Percentiles rank a stretch among this genome's conserved stretches.
phyloP scores from a whole-genome alignment of 202 grass and related monocot species.

The Carex arenaria region DNA sequence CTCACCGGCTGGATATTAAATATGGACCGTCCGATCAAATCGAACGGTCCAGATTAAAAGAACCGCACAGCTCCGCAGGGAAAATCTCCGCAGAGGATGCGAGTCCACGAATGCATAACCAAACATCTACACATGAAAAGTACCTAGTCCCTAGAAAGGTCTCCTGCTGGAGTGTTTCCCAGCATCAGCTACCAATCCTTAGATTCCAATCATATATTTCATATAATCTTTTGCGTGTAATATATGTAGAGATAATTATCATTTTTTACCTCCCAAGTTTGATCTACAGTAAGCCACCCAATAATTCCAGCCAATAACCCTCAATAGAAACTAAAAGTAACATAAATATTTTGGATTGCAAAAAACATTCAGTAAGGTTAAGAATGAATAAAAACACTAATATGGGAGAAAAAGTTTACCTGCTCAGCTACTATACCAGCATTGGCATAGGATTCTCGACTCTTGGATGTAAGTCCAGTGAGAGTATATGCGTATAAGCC shows the following conservation, averaged over 20 bases:
- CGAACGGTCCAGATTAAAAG: too few species aligned
- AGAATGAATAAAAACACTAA: too few species aligned
- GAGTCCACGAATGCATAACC: conserved; percentile 10
- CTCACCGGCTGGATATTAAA: too few species aligned
- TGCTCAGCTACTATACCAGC: conserved; percentile 89
- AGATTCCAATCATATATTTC: conserved; percentile 9
- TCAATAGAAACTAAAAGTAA: neutral
- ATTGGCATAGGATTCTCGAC: conserved; percentile 91
- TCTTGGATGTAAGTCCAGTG: conserved; percentile 89
- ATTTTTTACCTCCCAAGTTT: neutral
- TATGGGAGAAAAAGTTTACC: conserved; percentile 30
- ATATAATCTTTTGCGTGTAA: neutral
- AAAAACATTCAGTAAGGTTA: neutral
- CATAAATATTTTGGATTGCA: neutral
- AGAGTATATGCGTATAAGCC: conserved; percentile 96
- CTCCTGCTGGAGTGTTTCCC: neutral
- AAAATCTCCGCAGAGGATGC: too few species aligned
- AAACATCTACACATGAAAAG: conserved; percentile 11
- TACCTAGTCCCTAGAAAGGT: neutral
- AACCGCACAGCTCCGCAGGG: too few species aligned
- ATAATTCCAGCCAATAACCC: neutral
- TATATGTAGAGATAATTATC: neutral
- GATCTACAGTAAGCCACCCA: neutral
- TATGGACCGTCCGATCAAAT: too few species aligned
- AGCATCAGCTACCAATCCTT: neutral